Base-by-base conservation (phyloP, 1,139 yeast genomes). In the Hyphopichia fennica region DNA sequence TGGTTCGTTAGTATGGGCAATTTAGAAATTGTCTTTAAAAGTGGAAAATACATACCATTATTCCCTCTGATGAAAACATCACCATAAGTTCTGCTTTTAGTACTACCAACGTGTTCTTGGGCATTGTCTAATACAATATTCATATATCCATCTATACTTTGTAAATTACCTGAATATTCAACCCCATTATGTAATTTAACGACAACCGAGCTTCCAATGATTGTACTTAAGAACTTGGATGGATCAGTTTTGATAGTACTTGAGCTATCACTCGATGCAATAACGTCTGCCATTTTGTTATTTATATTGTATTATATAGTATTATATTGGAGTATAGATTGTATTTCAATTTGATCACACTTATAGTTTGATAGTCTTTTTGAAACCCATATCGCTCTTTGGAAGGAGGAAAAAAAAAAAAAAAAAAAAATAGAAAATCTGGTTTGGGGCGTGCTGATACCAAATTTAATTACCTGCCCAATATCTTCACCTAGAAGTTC, bases 131-230 rank as follows among this genome's bases (percentile, higher is more conserved):
- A 74, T 4, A 93, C 96, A 42, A 93, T 85, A 65, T 95, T 95
- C 97, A 93, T 91, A 67, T 84, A 95, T 14, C 99, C 98, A 60
- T 93, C 99, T 43, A 93, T 91, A 38, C 96, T 87, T 54, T 88
- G 95, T 45, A 93, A 75, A 46, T 71, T 77, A 14, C 89, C 88
- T 48, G 61, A 54, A 63, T 90, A 93, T 49, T 87, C 88, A 46
- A 91, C 82, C 13, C 97, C 98, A 33, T 95, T 87, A 60, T 84
- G 82, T 44, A 91, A 78, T 61, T 87, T 89, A 23, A 95, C 97
- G 38, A 82, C 72, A 30, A 93, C 98, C 22, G 80, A 73, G 44
- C 83, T 77, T 34, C 96, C 96, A 33, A 87, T 82, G 49, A 93
- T 85, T 41, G 82, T 84, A 36, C 88, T 73, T 38, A 93, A 75